Conservation (phyloP, 2,329 filamentous ascomycete genomes). For the Cryphonectria japonica region DNA sequence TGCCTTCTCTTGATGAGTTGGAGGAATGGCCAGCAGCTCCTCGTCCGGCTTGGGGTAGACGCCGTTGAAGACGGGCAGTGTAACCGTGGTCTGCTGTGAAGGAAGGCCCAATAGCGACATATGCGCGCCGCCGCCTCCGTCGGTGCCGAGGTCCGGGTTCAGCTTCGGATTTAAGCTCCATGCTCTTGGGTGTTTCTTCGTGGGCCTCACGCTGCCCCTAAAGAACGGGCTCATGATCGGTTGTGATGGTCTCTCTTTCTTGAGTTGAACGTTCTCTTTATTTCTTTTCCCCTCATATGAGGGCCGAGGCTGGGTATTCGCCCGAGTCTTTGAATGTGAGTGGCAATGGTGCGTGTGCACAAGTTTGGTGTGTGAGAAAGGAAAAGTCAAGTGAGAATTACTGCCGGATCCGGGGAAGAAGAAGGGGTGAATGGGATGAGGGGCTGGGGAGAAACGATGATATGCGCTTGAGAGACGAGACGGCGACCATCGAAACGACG, state of each 20-base stretch:
- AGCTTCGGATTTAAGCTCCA: slow-evolving; percentile 28
- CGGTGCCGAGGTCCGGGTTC: slow-evolving; percentile 23
- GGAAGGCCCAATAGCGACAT: slow-evolving; percentile 15
- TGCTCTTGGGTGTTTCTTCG: slow-evolving; percentile 22
- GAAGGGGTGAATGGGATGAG: neutral
- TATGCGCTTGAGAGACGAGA: neutral
- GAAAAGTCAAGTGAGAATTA: neutral
- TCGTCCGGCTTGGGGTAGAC: slow-evolving; percentile 20
- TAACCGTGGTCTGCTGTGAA: slow-evolving; percentile 14
- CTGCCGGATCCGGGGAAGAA: neutral
- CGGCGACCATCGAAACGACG: neutral
- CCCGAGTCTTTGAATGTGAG: neutral
- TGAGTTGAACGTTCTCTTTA: neutral
- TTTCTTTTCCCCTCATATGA: neutral
- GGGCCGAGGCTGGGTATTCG: neutral
- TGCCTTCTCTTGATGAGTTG: neutral
- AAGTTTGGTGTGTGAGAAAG: neutral
- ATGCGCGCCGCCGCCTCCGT: slow-evolving; percentile 10
- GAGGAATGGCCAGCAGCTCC: neutral
- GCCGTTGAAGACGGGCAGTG: slow-evolving; percentile 28
- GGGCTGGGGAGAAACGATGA: neutral
- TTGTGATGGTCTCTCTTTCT: neutral
- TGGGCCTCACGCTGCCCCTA: slow-evolving; percentile 25
- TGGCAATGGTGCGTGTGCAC: neutral
- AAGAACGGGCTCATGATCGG: slow-evolving; percentile 29